phyloP scores from a whole-genome alignment of 257 asterid species.

The Scutellaria minor region DNA sequence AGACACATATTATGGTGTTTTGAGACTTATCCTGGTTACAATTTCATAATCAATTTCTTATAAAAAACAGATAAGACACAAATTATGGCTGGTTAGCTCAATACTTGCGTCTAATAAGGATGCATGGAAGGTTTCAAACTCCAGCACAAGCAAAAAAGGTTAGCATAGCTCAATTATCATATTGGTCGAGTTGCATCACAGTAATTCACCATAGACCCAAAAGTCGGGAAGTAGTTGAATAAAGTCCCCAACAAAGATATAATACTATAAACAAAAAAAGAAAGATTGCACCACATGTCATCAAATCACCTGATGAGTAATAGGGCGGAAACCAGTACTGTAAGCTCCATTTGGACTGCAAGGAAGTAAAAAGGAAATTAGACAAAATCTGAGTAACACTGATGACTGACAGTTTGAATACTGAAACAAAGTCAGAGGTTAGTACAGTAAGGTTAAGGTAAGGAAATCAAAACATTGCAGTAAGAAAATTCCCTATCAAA shows the following conservation, averaged over 20 bases:
- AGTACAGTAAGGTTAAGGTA: slow-evolving; percentile 3
- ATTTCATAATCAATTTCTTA: neutral
- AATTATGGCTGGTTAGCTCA: slow-evolving; percentile 7
- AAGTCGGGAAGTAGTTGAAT: slow-evolving; percentile 2
- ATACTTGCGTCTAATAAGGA: slow-evolving; percentile 16
- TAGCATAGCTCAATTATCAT: slow-evolving; percentile 10
- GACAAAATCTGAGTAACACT: slow-evolving; percentile 10
- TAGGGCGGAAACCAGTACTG: slow-evolving; percentile 95
- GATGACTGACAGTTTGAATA: slow-evolving; percentile 20
- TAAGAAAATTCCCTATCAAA: slow-evolving; percentile 17
- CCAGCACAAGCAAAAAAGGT: slow-evolving; percentile 14
- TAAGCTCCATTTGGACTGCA: slow-evolving; percentile 97
- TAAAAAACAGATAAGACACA: neutral
- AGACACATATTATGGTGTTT: neutral
- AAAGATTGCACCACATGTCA: slow-evolving; percentile 48
- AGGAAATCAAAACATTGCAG: slow-evolving; percentile 12
- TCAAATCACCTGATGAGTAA: slow-evolving; percentile 95
- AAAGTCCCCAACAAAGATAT: slow-evolving; percentile 7
- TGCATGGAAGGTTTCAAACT: neutral
- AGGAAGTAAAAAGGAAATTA: slow-evolving; percentile 33
- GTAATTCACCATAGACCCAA: neutral
- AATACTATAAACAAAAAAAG: slow-evolving; percentile 23
- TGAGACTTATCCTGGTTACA: neutral
- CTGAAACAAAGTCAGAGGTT: neutral
- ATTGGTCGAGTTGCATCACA: slow-evolving; percentile 21